phyloP scores from a whole-genome alignment of 2,329 filamentous ascomycete genomes.

The Paecilomyces variotii region DNA sequence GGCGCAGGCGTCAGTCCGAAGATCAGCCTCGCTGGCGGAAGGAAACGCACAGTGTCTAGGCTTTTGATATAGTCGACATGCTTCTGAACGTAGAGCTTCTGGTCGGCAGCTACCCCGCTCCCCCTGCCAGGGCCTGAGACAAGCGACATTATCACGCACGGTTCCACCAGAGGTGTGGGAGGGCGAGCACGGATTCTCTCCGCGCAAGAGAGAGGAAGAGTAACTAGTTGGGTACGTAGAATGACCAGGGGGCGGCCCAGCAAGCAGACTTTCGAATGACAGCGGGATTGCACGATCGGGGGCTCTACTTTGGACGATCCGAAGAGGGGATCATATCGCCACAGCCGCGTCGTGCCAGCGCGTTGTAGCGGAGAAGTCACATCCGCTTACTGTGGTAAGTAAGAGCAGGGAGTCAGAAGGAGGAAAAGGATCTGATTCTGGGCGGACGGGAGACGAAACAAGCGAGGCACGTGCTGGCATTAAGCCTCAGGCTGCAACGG shows the following conservation, averaged over 20 bases:
- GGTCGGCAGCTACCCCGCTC: constrained; percentile 35
- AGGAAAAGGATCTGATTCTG: not conserved
- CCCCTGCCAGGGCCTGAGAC: constrained; percentile 54
- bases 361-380: not conserved
- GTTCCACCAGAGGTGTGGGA: not conserved
- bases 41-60: constrained; percentile 65
- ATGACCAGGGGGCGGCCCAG: not conserved
- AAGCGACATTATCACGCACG: constrained; percentile 44
- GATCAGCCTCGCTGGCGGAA: constrained; percentile 16
- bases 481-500: not conserved
- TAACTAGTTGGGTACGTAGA: not conserved
- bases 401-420: not conserved
- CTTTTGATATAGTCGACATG: constrained; percentile 92
- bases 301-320: not conserved
- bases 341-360: not conserved
- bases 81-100: constrained; percentile 49
- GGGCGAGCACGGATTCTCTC: not conserved
- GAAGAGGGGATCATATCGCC: not conserved
- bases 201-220: not conserved
- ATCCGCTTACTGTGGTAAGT: not conserved
- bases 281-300: not conserved
- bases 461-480: not conserved
- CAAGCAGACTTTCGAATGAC: not conserved
- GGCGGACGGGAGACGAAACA: not conserved
- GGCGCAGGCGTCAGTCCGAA: constrained; percentile 27